These are phyloP conservation scores for Botrytis byssoidea DNA, from an alignment of 2,329 filamentous ascomycete genomes.

Conservation along the genomic window DNA sequence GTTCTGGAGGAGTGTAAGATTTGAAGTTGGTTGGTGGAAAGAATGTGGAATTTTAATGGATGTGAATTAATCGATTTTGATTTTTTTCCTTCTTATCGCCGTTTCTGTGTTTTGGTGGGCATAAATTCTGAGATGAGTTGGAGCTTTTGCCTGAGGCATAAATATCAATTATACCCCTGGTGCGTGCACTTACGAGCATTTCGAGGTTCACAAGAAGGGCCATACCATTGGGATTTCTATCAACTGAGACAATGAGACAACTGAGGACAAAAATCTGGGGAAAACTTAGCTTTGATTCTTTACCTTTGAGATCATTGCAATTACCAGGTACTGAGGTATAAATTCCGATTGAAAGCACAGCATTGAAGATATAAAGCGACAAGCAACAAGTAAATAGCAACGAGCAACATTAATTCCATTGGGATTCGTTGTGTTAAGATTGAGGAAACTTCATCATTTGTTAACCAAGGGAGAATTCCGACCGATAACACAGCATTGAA, in stretches of 20 bases:
- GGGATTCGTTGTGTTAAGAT: not conserved
- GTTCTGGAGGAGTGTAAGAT: not conserved
- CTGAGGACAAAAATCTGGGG: not conserved
- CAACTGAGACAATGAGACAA: not conserved
- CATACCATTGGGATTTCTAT: slow-evolving; percentile 1
- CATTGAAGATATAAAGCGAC: not conserved
- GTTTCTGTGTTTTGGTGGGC: not conserved
- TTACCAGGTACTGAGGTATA: not conserved
- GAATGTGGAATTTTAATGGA: not conserved
- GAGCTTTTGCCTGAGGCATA: not conserved
- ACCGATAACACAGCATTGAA: slow-evolving; percentile 3
- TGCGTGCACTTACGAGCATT: not conserved
- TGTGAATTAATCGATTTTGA: not conserved
- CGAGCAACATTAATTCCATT: not conserved
- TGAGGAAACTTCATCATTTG: not conserved
- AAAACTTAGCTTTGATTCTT: not conserved
- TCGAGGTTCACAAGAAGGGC: not conserved
- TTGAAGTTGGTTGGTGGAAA: not conserved
- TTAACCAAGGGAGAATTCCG: not conserved
- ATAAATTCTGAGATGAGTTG: not conserved
- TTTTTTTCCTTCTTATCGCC: not conserved
- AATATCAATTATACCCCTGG: not conserved
- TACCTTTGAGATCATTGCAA: not conserved
- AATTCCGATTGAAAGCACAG: not conserved
- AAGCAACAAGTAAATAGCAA: not conserved